These are phyloP conservation scores for Ganoderma multipileum DNA, from an alignment of 1,284 basidiomycete species.

Conservation along the genomic window DNA sequence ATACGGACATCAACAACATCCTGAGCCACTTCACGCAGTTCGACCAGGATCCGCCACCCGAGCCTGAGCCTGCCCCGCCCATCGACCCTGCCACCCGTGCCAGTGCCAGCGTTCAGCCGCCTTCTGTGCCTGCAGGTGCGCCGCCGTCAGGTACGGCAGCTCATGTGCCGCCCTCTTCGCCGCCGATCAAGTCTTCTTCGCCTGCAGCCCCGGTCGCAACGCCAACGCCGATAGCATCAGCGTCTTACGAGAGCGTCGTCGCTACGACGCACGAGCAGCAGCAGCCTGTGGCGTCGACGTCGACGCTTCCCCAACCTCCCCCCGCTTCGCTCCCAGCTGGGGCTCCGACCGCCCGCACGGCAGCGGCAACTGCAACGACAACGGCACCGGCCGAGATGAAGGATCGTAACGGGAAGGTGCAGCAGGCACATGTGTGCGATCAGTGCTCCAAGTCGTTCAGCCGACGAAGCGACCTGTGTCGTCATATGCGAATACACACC, in stretches of 20 bases:
- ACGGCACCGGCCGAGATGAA: slow-evolving; percentile 33
- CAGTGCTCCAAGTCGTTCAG: slow-evolving; percentile 79
- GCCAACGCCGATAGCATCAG: slow-evolving; percentile 6
- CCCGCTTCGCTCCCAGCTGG: background rate
- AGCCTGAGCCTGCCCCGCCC: slow-evolving; percentile 24
- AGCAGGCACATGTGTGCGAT: slow-evolving; percentile 56
- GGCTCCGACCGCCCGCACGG: background rate
- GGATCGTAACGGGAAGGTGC: slow-evolving; percentile 39
- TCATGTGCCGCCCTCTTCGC: slow-evolving; percentile 13
- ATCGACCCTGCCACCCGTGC: slow-evolving; percentile 17
- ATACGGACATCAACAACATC: slow-evolving; percentile 76
- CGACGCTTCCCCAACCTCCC: slow-evolving; percentile 41
- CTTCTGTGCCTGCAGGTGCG: background rate
- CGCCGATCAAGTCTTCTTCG: slow-evolving; percentile 7
- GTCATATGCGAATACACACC: slow-evolving; percentile 89
- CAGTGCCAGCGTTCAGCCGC: slow-evolving; percentile 14
- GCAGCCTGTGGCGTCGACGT: slow-evolving; percentile 57
- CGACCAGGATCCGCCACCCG: slow-evolving; percentile 54
- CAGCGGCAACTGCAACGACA: slow-evolving; percentile 15
- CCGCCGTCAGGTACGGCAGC: slow-evolving; percentile 9
- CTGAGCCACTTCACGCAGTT: slow-evolving; percentile 75
- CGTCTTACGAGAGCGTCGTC: slow-evolving; percentile 14
- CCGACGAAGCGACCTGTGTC: slow-evolving; percentile 75
- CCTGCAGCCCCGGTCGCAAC: background rate
- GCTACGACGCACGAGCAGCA: slow-evolving; percentile 38